Base-by-base conservation (phyloP, 2,329 filamentous ascomycete species). In the Xylariaceae sp. region DNA sequence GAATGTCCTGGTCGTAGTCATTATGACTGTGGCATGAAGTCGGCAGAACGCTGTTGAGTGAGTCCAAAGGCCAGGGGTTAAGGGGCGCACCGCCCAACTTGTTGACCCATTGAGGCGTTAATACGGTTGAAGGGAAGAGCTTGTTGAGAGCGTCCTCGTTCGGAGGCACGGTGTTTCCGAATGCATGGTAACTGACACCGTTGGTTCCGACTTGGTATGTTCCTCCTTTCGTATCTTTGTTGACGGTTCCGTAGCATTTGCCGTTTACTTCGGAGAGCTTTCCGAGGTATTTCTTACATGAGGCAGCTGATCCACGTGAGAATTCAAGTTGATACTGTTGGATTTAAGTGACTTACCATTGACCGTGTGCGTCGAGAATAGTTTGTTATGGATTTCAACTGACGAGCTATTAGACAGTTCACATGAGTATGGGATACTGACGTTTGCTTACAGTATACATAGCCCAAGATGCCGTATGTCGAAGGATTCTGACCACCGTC, bases 321-420 rank as follows among this genome's bases (percentile, higher is more conserved):
- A 18, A 53, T 7, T 30, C 23, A 30, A n/a, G 1, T 42, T 48
- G 15, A 2, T 30, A 2, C n/a, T 15, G 4, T 18, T 4, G 7
- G 47, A 13, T 9, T 45, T 15, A 50, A 34, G 35, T 23, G 10
- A 66, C 68, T 66, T 6, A 70, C 68, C 59, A 54, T 66, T 64
- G n/a, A 68, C 66, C 30, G 61, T 66, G 56, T 71, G 68, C 54
- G 64, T 62, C 9, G 61, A 55, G 52, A 45, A 55, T 53, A 63
- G 35, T 51, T 71, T 71, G 55, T 71, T 71, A 59, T 70, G 69
- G 6, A 71, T 65, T 59, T 71, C 68, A 39, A 70, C 69, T 71
- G 53, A 23, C n/a, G 15, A 53, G 2, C 23, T 30, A 9, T 53
- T 37, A 55, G 47, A 7, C 42, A 42, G 11, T 23, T 42, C 10